phyloP scores from a whole-genome alignment of 106 monocot species.

The Vanilla planifolia region DNA sequence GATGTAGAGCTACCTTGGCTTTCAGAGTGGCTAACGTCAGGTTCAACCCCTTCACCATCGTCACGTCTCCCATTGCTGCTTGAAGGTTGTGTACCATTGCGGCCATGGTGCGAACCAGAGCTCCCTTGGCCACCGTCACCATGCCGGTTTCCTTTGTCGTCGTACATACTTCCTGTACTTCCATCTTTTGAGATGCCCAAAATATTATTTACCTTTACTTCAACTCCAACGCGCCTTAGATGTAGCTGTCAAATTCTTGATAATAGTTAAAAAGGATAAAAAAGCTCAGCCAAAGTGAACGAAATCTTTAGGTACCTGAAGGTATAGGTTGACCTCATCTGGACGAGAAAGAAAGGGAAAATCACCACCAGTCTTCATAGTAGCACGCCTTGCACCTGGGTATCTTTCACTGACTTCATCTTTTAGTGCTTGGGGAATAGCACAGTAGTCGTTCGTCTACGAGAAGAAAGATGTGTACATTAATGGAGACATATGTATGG shows the following conservation, averaged over 20 bases:
- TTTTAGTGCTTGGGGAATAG: constrained; percentile 74
- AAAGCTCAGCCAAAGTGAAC: neutral
- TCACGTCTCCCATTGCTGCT: constrained; percentile 28
- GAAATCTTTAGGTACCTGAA: constrained; percentile 70
- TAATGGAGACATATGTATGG: neutral
- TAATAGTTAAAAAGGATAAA: too few species aligned
- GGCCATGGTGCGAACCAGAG: constrained; percentile 8
- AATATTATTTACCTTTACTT: constrained; percentile 35
- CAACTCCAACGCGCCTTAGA: constrained; percentile 86
- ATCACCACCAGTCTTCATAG: constrained; percentile 83
- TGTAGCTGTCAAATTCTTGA: constrained; percentile 52
- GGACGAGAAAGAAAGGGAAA: constrained; percentile 96
- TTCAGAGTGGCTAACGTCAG: constrained; percentile 23
- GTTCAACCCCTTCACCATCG: constrained; percentile 17
- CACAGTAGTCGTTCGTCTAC: constrained; percentile 94
- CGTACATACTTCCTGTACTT: constrained; percentile 29
- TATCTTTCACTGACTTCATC: constrained; percentile 86
- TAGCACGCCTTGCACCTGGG: constrained; percentile 68
- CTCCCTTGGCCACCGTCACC: constrained; percentile 21
- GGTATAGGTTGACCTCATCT: constrained; percentile 93
- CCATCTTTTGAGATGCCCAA: constrained; percentile 26
- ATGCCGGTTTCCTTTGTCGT: constrained; percentile 17
- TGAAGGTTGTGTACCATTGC: constrained; percentile 5
- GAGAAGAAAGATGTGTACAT: neutral
- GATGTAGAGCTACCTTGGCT: constrained; percentile 13